Base-by-base conservation (phyloP, 345 rosid species). In the Brassica nigra region DNA sequence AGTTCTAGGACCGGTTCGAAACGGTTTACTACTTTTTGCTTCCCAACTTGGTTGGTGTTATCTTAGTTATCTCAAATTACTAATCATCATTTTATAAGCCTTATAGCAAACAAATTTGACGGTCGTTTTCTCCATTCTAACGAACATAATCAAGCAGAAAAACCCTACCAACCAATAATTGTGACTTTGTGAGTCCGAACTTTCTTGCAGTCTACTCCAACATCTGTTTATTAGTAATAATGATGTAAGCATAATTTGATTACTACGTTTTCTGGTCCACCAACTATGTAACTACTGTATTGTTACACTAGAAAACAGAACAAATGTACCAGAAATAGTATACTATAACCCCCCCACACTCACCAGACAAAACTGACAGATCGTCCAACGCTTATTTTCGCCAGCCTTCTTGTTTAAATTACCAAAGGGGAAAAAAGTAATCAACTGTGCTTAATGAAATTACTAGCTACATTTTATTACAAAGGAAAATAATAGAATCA, bases 141-240 rank as follows among this genome's bases (percentile, higher is more conserved):
- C 71, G 61, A 64, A 71, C 61, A 64, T 33, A 66, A 20, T 20
- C 29, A 66, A 42, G 42, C 20, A 20, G 27, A 20, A 20, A n/a
- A n/a, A 52, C 20, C 57, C 57, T 62, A 68, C 83, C 66, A 68
- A 34, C 75, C 54, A 47, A 68, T 62, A 52, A 61, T 68, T 79
- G 44, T 68, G 65, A 62, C 6, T 20, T 68, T 79, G 44, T 68
- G 65, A 62, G 10, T 20, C 39, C 15, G 36, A 31, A 20, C 62
- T 68, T 42, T 55, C 81, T 36, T 65, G 67, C 61, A 37, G 27
- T 64, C 8, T 55, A 64, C 81, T 64, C 81, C 4, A 36, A 18
- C 10, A 7, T 30, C 33, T 16, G 2, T 9, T 62, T 30, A 20
- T 47, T 37, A 11, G 5, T 11, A 5, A 54, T 54, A 54, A 37